Base-by-base conservation (phyloP, 306 rosid genomes). In the Lupinus albus region DNA sequence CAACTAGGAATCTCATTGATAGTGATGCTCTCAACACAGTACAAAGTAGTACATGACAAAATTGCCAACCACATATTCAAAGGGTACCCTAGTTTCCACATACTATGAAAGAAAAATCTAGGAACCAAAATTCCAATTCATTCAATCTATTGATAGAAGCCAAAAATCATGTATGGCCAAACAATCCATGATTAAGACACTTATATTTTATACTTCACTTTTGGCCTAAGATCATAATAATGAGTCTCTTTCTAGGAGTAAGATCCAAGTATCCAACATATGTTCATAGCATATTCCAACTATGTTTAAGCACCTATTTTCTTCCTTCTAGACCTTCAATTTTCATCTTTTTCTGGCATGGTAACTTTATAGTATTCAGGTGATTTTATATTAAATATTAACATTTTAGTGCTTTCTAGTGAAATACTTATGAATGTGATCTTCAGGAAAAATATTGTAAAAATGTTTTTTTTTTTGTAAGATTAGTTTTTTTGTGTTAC, bases 141-240 rank as follows among this genome's bases (percentile, higher is more conserved):
- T 67, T 75, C 63, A 28, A 45, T 52, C 61, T 48, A 20, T 11
- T 25, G 1, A 11, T 11, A 58, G 10, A 67, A 58, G 38, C 79
- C 73, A 66, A 48, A 41, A 35, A 3, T 9, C 35, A 32, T 73
- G 53, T 14, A 68, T 3, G 39, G 11, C 39, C 60, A 41, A 6
- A 63, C 47, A 14, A 66, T 35, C 44, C 21, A 1, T 18, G 30
- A 49, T 1, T 13, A 13, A 11, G 32, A 68, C 55, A 41, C 12
- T 4, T 20, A 20, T 20, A n/a, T n/a, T n/a, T n/a, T n/a, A 20
- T 20, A 20, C 25, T 4, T 28, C 18, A 10, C 16, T 11, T 68
- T 21, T 54, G 55, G 30, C 7, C 3, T 14, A 53, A 7, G 6
- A 41, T 17, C 30, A 25, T 5, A 54, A 68, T 28, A 3, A 25